Evolutionary conservation across 179 eudicot species (phyloP).

Genomic region (Camellia oleifera): DNA sequence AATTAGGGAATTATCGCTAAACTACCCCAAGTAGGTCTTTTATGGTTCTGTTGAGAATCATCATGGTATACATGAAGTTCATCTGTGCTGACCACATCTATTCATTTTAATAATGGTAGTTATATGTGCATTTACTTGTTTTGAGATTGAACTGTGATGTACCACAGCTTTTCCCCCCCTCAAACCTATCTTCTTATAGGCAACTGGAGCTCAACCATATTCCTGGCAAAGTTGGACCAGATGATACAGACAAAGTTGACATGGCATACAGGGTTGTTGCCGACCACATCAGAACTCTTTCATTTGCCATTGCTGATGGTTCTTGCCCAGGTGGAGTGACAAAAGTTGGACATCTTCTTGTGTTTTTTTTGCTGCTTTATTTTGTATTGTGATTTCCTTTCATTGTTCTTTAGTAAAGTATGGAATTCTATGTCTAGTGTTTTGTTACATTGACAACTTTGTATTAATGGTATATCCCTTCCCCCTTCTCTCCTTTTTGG

Average conservation of each 20-base stretch:
- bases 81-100: background rate
- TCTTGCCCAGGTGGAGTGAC: conserved; percentile 78
- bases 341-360: background rate
- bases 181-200: conserved; percentile 37
- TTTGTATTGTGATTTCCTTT: background rate
- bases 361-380: background rate
- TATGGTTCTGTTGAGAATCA: background rate
- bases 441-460: background rate
- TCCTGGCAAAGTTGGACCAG: conserved; percentile 89
- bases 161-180: background rate
- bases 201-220: conserved; percentile 78
- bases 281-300: conserved; percentile 96
- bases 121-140: background rate
- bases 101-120: background rate
- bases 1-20: background rate
- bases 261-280: conserved; percentile 99
- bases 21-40: background rate
- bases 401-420: background rate
- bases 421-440: background rate
- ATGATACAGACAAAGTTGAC: conserved; percentile 85
- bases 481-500: background rate
- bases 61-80: background rate
- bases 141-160: background rate
- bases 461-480: background rate
- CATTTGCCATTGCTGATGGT: conserved; percentile 99